phyloP scores from a whole-genome alignment of 225 moss, liverwort and hornwort species.

The Asterella californica region DNA sequence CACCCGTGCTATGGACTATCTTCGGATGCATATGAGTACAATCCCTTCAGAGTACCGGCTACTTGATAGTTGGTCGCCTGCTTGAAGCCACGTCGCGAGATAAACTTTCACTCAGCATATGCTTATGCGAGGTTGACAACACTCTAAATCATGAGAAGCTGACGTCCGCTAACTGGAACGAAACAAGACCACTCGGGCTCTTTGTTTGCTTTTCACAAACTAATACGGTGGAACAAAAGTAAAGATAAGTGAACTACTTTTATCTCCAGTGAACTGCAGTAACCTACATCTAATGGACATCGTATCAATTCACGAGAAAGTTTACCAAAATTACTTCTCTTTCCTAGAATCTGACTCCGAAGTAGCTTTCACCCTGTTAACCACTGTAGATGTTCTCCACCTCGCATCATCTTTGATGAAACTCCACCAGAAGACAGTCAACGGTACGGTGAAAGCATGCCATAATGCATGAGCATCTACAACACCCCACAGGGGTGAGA shows the following conservation, averaged over 20 bases:
- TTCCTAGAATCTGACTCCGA: constrained; percentile 30
- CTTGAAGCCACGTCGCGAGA: no score
- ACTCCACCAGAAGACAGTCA: constrained; percentile 90
- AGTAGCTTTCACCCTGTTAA: constrained; percentile 16
- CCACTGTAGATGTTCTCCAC: constrained; percentile 48
- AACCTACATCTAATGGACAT: background rate
- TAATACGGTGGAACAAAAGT: background rate
- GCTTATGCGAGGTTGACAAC: no score
- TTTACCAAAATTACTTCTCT: constrained; percentile 17
- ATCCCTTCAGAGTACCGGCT: no score
- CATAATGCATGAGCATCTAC: constrained; percentile 93
- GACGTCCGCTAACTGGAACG: background rate
- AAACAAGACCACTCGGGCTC: background rate
- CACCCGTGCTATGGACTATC: no score
- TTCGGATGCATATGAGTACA: no score
- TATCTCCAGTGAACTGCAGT: background rate
- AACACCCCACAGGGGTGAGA: constrained; percentile 78
- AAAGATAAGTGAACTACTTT: background rate
- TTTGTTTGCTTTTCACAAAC: background rate
- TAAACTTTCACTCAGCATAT: no score
- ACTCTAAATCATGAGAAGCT: background rate
- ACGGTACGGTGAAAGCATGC: constrained; percentile 89
- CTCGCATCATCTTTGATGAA: constrained; percentile 86
- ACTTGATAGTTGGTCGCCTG: no score
- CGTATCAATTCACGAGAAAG: background rate